Conservation (phyloP, 2,329 filamentous ascomycete genomes). For the Cladobotryum mycophilum region DNA sequence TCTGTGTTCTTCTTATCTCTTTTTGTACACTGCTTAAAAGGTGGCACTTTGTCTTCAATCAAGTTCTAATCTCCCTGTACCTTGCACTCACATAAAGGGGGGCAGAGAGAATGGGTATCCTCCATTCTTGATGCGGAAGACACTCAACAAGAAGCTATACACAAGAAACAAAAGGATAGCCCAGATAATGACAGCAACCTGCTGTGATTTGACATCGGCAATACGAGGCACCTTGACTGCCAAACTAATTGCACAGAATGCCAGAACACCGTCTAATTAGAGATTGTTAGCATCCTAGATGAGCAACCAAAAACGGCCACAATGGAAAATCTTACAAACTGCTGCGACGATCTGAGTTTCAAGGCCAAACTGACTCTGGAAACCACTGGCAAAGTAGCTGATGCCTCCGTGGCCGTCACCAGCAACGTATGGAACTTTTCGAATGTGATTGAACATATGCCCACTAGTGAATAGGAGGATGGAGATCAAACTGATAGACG, state of each 20-base stretch:
- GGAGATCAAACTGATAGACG: constrained; percentile 76
- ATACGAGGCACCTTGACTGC: constrained; percentile 91
- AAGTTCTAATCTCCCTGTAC: background rate
- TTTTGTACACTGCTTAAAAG: too few species aligned
- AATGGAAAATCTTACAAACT: constrained; percentile 63
- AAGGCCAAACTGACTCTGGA: constrained; percentile 88
- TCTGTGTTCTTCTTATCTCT: too few species aligned
- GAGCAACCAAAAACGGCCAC: background rate
- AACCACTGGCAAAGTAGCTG: constrained; percentile 83
- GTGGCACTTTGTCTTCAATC: too few species aligned
- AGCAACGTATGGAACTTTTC: constrained; percentile 87
- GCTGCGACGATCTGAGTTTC: constrained; percentile 94
- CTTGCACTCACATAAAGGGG: constrained; percentile 60
- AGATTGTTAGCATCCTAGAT: background rate
- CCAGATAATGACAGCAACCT: constrained; percentile 77
- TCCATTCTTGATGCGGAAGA: constrained; percentile 91
- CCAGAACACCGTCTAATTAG: constrained; percentile 59
- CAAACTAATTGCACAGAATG: constrained; percentile 86
- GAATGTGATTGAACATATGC: constrained; percentile 99
- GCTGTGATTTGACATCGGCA: constrained; percentile 67
- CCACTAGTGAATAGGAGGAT: constrained; percentile 92
- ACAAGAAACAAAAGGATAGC: constrained; percentile 67
- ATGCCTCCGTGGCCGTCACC: constrained; percentile 81
- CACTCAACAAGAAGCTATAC: constrained; percentile 90
- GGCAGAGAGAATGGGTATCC: constrained; percentile 93